Percentiles rank a stretch among this genome's conserved stretches.
Evolutionary conservation across 108 stramenopile species (phyloP).

Genomic region (Discostella pseudostelligera): DNA sequence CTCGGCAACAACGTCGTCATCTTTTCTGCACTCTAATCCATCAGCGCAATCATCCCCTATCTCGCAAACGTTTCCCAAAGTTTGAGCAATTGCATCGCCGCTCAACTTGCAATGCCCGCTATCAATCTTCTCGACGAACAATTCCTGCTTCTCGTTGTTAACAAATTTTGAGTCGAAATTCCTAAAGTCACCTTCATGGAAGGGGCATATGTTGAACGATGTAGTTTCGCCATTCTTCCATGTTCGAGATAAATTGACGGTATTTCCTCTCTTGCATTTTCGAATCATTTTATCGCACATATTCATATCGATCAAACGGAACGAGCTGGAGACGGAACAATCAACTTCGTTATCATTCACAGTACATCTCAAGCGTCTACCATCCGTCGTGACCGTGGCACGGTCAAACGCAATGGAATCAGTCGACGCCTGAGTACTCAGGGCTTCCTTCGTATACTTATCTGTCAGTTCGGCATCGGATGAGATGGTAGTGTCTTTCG

Average conservation of each 20-base stretch:
- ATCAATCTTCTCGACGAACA: not conserved
- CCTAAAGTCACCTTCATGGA: not conserved
- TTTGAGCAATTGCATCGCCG: conserved; percentile 5
- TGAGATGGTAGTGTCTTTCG: conserved; percentile 41
- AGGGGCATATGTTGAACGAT: conserved; percentile 12
- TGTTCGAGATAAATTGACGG: conserved; percentile 6
- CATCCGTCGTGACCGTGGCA: not conserved
- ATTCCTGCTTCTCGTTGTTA: not conserved
- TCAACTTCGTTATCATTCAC: not conserved
- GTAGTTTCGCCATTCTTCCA: conserved; percentile 15
- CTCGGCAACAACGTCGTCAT: not conserved
- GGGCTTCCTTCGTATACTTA: conserved; percentile 6
- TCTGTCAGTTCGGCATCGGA: not conserved
- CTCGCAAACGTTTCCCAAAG: conserved; percentile 3
- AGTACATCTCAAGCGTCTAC: not conserved
- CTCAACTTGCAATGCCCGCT: not conserved
- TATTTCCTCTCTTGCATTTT: conserved; percentile 7
- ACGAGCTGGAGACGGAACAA: not conserved
- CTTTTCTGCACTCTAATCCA: not conserved
- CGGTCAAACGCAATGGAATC: conserved; percentile 4
- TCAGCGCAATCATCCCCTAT: conserved; percentile 2
- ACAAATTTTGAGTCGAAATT: not conserved
- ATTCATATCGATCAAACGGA: not conserved
- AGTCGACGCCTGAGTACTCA: conserved; percentile 3
- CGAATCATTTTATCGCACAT: conserved; percentile 1